These are phyloP conservation scores for Pseudomassariella vexata DNA, from an alignment of 2,329 filamentous ascomycete species.

Conservation along the genomic window DNA sequence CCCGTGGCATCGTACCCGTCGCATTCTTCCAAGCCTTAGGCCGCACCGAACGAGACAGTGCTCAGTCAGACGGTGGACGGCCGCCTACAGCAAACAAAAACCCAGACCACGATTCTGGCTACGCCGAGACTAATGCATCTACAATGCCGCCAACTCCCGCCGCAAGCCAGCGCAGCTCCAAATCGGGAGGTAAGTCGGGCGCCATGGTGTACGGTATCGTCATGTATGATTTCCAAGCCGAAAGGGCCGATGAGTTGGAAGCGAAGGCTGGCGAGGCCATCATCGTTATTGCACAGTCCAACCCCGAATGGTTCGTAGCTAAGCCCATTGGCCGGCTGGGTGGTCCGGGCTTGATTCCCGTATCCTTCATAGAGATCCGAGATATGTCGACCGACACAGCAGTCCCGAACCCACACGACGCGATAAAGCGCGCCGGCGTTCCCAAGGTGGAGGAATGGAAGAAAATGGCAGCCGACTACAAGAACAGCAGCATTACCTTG, in stretches of 20 bases:
- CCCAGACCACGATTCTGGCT: conserved; percentile 86
- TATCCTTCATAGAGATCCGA: conserved; percentile 92
- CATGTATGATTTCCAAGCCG: conserved; percentile 93
- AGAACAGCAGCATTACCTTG: conserved; percentile 95
- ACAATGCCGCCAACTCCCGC: conserved; percentile 26
- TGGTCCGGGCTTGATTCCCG: conserved; percentile 89
- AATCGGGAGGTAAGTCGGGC: conserved; percentile 50
- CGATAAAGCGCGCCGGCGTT: conserved; percentile 82
- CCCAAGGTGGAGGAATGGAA: conserved; percentile 98
- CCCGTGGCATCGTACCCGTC: conserved; percentile 87
- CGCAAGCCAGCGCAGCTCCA: conserved; percentile 42
- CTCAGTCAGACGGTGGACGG: conserved; percentile 55
- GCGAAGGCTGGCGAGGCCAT: conserved; percentile 94
- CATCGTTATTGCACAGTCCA: conserved; percentile 97
- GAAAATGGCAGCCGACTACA: conserved; percentile 98
- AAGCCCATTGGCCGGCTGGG: conserved; percentile 98
- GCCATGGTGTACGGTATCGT: conserved; percentile 96
- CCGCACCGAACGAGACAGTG: conserved; percentile 86
- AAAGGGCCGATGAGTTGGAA: conserved; percentile 91
- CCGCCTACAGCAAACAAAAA: conserved; percentile 45
- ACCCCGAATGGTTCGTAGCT: conserved; percentile 98
- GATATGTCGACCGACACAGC: conserved; percentile 86
- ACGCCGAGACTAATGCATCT: conserved; percentile 52
- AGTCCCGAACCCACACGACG: conserved; percentile 75
- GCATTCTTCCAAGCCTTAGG: conserved; percentile 89